These are phyloP conservation scores for Colletotrichum gloeosporioides DNA, from an alignment of 2,329 filamentous ascomycete genomes.

Conservation along the genomic window DNA sequence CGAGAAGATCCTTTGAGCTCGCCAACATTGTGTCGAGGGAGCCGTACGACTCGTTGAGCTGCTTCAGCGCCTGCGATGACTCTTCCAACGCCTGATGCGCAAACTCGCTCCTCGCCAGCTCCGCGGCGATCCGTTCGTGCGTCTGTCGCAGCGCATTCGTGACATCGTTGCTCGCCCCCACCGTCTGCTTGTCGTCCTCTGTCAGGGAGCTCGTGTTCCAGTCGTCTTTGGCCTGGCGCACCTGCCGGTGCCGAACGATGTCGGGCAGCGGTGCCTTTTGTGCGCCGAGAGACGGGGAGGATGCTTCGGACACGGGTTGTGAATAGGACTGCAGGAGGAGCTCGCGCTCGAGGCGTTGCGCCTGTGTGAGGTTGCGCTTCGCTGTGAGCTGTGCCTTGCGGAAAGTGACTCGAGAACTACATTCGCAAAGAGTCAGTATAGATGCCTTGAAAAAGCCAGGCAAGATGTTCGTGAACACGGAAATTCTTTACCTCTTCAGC, in stretches of 20 bases:
- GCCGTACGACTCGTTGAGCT: constrained; percentile 81
- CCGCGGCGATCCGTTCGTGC: constrained; percentile 83
- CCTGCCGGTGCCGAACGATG: constrained; percentile 29
- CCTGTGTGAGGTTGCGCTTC: constrained; percentile 74
- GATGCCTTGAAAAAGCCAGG: constrained; percentile 21
- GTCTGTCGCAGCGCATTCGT: constrained; percentile 84
- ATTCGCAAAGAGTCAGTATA: not conserved
- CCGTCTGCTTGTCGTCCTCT: constrained; percentile 74
- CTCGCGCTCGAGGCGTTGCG: constrained; percentile 78
- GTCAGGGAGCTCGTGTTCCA: constrained; percentile 43
- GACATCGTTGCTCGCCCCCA: constrained; percentile 81
- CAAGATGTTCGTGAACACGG: not conserved
- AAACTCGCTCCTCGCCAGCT: constrained; percentile 86
- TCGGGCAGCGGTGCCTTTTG: constrained; percentile 22
- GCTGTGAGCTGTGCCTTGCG: constrained; percentile 82
- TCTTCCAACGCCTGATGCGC: constrained; percentile 88
- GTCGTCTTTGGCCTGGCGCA: constrained; percentile 26
- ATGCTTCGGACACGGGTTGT: constrained; percentile 41
- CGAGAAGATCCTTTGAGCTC: constrained; percentile 76
- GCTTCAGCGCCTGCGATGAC: constrained; percentile 80
- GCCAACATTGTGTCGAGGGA: constrained; percentile 79
- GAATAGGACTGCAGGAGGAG: constrained; percentile 73
- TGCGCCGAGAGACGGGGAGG: constrained; percentile 31
- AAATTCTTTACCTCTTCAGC: constrained; percentile 65
- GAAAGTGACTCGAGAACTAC: constrained; percentile 69